Evolutionary conservation across 805 yeast genomes (phyloP), one percentile per base, ranked within the genome.

Genomic region (Danielia reshetovae): DNA sequence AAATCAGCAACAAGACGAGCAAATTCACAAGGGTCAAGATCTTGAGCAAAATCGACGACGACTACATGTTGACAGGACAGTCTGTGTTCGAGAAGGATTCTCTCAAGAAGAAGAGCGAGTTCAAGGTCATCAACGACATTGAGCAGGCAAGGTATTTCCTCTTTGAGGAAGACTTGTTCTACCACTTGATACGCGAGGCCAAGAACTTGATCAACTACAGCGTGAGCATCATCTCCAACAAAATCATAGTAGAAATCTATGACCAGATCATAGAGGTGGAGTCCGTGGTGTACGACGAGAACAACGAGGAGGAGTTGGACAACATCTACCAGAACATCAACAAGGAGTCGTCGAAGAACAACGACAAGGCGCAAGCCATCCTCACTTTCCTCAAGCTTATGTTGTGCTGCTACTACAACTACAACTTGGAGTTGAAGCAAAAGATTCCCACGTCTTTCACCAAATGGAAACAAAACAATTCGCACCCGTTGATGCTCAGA

Each of bases 111-210:
- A 19, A 23, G 12, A 29, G 29, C 4, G 38, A 26, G n/a, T 24
- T 30, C 17, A 19, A 28, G 24, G 60, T 70, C 9, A 71, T 80
- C 14, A 69, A 71, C 31, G 73, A 72, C 16, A 80, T 90, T 18
- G 70, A 74, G 24, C 74, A 63, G 32, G 88, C 94, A 0, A 70
- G 96, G 30, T 79, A 74, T 43, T 75, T 77, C 39, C 66, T 89
- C 6, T 90, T 90, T 61, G 97, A 90, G 52, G 93, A 85, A 51
- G 97, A 90, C 56, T 66, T 90, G 35, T 86, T 86, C 62, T 77
- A 75, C 56, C 88, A 81, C 47, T 59, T 90, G 36, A 70, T 80
- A 16, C 75, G 79, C 43, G 98, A 90, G 57, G 86, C 95, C 1
- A 72, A 81, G 19, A 54, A 69, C 5, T 62, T 90, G 38, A 72